Conservation (phyloP, 345 rosid species). For the Microthlaspi erraticum region DNA sequence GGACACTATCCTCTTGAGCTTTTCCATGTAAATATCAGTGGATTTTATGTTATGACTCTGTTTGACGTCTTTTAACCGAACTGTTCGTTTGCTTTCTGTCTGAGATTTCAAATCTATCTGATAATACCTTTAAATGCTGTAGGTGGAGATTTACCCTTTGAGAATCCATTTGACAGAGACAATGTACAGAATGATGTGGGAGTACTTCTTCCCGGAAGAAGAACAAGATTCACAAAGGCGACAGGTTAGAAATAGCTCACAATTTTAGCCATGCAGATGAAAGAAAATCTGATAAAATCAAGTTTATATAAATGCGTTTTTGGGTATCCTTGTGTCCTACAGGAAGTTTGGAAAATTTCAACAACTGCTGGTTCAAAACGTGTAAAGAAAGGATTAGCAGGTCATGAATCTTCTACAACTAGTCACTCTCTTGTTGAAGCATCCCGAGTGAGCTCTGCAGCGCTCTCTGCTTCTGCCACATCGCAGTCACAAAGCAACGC, state of each 20-base stretch:
- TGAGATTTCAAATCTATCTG: conserved; percentile 1
- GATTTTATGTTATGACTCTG: conserved; percentile 6
- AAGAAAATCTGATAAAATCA: background rate
- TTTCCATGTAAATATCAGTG: conserved; percentile 64
- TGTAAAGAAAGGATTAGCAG: conserved; percentile 71
- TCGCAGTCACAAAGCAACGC: conserved; percentile 45
- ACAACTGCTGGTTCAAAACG: conserved; percentile 85
- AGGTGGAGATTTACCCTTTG: conserved; percentile 98
- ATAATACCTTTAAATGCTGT: conserved; percentile 17
- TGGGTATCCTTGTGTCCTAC: conserved; percentile 37
- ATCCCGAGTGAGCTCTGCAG: conserved; percentile 55
- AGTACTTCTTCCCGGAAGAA: conserved; percentile 93
- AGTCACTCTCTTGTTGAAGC: conserved; percentile 58
- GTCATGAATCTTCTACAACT: conserved; percentile 64
- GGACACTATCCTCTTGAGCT: conserved; percentile 89
- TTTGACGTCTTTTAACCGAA: background rate
- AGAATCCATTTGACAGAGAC: conserved; percentile 95
- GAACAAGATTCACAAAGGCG: conserved; percentile 97
- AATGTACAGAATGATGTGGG: conserved; percentile 99
- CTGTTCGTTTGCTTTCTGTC: background rate
- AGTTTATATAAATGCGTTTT: conserved; percentile 8
- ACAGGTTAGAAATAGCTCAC: conserved; percentile 58
- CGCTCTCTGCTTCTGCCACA: conserved; percentile 38
- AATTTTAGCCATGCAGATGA: background rate
- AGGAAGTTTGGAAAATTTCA: conserved; percentile 98